Conservation (phyloP, 306 rosid genomes). For the Geum urbanum region DNA sequence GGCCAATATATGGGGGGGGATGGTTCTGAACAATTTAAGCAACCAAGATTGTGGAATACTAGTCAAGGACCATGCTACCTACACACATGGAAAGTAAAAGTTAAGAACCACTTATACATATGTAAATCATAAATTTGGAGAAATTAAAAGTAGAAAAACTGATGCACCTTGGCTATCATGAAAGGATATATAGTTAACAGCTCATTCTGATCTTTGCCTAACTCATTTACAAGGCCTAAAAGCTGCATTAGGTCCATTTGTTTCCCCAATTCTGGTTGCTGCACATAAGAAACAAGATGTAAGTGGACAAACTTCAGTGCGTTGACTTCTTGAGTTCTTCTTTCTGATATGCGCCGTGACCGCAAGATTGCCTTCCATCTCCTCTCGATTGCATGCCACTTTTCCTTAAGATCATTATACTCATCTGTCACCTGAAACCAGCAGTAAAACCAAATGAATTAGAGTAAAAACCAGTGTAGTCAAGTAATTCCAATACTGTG, state of each 20-base stretch:
- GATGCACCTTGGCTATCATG: slow-evolving; percentile 1
- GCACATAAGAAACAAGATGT: neutral
- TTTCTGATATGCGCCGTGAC: neutral
- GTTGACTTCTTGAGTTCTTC: neutral
- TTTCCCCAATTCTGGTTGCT: neutral
- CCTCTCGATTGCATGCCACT: neutral
- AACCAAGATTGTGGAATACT: slow-evolving; percentile 14
- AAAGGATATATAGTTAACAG: slow-evolving; percentile 5
- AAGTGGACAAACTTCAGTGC: neutral
- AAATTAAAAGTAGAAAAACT: neutral
- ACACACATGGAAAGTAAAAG: neutral
- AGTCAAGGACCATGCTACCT: slow-evolving; percentile 8
- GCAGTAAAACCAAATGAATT: neutral
- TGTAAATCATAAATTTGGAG: neutral
- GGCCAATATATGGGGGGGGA: neutral
- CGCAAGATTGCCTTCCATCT: slow-evolving; percentile 1
- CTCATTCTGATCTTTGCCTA: slow-evolving; percentile 1
- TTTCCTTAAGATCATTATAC: neutral
- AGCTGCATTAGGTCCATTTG: neutral
- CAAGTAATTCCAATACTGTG: neutral
- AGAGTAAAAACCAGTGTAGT: neutral
- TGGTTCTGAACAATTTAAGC: slow-evolving; percentile 4
- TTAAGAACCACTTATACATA: neutral
- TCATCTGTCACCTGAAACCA: neutral
- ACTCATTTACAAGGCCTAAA: neutral